A percentile compares a stretch with the other conserved stretches of the same genome.
Evolutionary conservation across 1,284 basidiomycete genomes (phyloP).

Genomic region (Termitomyces sp.): DNA sequence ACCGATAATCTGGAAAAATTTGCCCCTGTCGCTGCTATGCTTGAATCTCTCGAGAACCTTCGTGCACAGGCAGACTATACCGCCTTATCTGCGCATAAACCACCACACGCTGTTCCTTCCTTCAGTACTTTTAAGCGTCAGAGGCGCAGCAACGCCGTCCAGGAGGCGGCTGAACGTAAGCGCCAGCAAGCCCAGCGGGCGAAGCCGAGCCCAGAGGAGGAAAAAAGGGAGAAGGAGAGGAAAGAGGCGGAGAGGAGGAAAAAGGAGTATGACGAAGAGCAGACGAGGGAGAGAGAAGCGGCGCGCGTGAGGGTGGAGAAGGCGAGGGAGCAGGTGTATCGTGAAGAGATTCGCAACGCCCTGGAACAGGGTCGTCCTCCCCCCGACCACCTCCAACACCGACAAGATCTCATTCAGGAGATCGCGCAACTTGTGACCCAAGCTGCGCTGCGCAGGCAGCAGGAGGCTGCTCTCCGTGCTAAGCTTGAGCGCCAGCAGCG

Average conservation of each 20-base stretch:
- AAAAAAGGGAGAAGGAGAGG: not conserved
- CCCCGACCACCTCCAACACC: conserved; percentile 1
- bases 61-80: conserved; percentile 2
- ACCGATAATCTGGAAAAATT: conserved; percentile 4
- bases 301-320: not conserved
- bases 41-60: conserved; percentile 1
- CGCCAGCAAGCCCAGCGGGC: not conserved
- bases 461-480: not conserved
- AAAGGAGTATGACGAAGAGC: not conserved
- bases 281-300: not conserved
- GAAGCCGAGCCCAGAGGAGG: not conserved
- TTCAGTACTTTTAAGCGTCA: conserved; percentile 7
- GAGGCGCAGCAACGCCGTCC: not conserved
- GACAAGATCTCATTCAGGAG: conserved; percentile 7
- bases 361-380: conserved; percentile 4
- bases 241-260: conserved; percentile 3
- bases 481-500: not conserved
- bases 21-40: not conserved
- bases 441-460: not conserved
- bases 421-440: not conserved
- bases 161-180: not conserved
- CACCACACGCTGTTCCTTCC: not conserved
- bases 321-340: not conserved
- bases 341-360: conserved; percentile 5
- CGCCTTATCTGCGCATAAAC: not conserved